Evolutionary conservation across 2,329 filamentous ascomycete species (phyloP).

Genomic region (Xylaria sp.): DNA sequence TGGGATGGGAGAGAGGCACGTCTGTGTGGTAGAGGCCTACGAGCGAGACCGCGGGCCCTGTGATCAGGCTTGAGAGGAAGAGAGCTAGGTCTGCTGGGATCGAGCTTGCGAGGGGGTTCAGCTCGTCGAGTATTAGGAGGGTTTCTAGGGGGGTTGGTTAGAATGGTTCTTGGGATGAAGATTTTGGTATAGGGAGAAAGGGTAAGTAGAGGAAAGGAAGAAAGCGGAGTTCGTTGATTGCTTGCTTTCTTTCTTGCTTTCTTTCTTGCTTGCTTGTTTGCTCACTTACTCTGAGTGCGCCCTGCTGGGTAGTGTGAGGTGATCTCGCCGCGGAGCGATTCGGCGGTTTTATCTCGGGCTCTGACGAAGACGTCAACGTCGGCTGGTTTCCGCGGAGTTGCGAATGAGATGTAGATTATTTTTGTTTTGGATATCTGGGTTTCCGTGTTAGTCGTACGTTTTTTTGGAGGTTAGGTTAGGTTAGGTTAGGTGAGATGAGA

Average conservation of each 20-base stretch:
- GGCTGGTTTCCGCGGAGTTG: conserved; percentile 73
- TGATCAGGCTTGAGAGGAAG: conserved; percentile 76
- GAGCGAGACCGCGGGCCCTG: conserved; percentile 75
- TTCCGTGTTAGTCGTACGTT: conserved; percentile 3
- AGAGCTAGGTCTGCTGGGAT: conserved; percentile 68
- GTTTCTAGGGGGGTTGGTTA: conserved; percentile 62
- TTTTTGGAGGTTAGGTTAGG: not conserved
- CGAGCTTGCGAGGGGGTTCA: conserved; percentile 72
- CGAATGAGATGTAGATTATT: conserved; percentile 81
- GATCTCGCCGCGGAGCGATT: conserved; percentile 70
- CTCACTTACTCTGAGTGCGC: conserved; percentile 56
- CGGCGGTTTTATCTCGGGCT: conserved; percentile 68
- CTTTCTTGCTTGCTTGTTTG: not conserved
- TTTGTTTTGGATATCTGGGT: conserved; percentile 72
- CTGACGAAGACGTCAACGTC: conserved; percentile 75
- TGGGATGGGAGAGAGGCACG: conserved; percentile 65
- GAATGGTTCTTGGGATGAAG: not conserved
- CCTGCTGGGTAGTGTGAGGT: conserved; percentile 61
- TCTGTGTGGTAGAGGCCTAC: conserved; percentile 87
- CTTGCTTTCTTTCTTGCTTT: not conserved
- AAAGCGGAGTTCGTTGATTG: not conserved
- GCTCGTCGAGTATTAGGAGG: conserved; percentile 82
- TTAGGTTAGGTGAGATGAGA: not conserved
- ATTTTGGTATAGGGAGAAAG: not conserved
- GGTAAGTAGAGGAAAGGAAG: not conserved